Percentiles rank a stretch among this genome's conserved stretches.
phyloP scores from a whole-genome alignment of 83 land plant genomes.

The Thuja plicata region DNA sequence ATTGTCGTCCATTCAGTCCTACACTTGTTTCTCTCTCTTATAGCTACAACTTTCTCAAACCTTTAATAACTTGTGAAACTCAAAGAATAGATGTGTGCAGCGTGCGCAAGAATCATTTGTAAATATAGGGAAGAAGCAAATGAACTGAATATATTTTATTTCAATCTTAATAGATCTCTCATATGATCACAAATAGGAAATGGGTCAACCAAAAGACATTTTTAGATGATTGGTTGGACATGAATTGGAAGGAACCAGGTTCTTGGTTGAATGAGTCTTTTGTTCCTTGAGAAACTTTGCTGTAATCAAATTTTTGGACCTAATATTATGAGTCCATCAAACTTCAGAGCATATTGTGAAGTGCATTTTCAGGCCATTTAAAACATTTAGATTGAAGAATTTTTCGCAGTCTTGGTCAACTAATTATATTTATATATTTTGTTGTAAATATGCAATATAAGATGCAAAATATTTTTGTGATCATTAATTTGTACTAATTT shows the following conservation, averaged over 20 bases:
- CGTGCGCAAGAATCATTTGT: neutral
- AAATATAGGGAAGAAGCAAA: neutral
- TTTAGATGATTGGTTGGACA: neutral
- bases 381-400: neutral
- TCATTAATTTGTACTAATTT: too few relatives aligned
- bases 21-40: neutral
- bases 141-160: neutral
- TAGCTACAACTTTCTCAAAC: neutral
- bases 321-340: neutral
- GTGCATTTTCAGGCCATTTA: neutral
- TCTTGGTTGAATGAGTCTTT: neutral
- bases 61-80: neutral
- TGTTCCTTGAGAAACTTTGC: neutral
- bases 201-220: neutral
- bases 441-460: too few relatives aligned
- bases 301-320: neutral
- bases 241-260: neutral
- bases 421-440: too few relatives aligned
- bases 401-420: too few relatives aligned
- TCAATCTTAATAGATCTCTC: neutral
- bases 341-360: neutral
- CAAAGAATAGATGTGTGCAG: neutral
- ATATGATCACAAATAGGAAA: neutral
- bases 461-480: too few relatives aligned
- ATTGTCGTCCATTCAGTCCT: neutral